phyloP scores from a whole-genome alignment of 179 eudicot species.

The Silene coronaria region DNA sequence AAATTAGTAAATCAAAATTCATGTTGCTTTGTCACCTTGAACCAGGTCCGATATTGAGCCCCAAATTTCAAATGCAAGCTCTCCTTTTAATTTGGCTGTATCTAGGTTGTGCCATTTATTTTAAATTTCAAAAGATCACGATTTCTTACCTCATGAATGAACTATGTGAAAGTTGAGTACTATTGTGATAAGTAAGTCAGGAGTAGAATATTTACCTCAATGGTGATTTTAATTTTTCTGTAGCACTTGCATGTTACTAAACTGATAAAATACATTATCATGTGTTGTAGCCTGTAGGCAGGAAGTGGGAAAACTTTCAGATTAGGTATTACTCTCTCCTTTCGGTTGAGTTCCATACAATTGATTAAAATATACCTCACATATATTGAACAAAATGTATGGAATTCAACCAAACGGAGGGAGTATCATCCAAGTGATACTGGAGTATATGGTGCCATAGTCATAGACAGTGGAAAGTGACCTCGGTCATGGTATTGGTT shows the following conservation, averaged over 20 bases:
- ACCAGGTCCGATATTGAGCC: too few species aligned
- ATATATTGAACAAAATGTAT: too few species aligned
- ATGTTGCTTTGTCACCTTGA: not conserved
- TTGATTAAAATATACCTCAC: too few species aligned
- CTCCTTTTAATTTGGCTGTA: not conserved
- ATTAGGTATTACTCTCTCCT: too few species aligned
- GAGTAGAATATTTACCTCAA: not conserved
- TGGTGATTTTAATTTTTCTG: not conserved
- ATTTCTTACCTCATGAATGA: constrained; percentile 6
- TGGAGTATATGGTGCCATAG: not conserved
- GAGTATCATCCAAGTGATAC: too few species aligned
- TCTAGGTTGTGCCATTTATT: constrained; percentile 2
- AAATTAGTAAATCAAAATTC: not conserved
- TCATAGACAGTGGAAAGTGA: not conserved
- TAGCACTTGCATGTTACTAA: not conserved
- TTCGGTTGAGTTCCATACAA: too few species aligned
- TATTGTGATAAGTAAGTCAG: constrained; percentile 9
- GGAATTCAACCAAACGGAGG: too few species aligned
- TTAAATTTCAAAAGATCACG: constrained; percentile 14
- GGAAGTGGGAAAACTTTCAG: not conserved
- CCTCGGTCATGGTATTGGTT: not conserved
- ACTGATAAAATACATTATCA: not conserved
- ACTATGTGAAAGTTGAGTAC: constrained; percentile 4
- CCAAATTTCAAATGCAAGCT: not conserved
- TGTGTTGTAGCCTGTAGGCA: not conserved